phyloP scores from a whole-genome alignment of 2,329 filamentous ascomycete species.

The Nakataea oryzae region DNA sequence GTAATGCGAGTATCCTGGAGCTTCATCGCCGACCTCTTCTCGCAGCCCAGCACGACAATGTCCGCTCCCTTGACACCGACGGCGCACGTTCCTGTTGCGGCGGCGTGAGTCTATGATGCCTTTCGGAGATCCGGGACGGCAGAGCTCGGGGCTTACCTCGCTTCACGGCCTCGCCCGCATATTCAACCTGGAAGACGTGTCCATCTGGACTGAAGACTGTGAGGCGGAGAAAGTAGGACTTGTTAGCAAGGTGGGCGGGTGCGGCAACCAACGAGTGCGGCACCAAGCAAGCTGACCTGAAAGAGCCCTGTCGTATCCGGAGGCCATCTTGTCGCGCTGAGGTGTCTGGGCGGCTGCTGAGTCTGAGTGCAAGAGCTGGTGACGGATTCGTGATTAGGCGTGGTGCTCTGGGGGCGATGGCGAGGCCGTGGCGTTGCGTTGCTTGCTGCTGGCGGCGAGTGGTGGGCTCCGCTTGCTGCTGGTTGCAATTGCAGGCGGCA shows the following conservation, averaged over 20 bases:
- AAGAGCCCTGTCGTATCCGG: conserved; percentile 69
- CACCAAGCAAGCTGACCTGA: conserved; percentile 60
- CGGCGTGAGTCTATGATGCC: background rate
- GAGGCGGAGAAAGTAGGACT: background rate
- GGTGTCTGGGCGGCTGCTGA: background rate
- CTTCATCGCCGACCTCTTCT: conserved; percentile 99
- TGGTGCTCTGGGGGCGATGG: background rate
- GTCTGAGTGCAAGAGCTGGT: background rate
- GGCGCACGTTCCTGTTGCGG: conserved; percentile 72
- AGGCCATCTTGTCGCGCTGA: conserved; percentile 1
- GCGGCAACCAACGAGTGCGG: conserved; percentile 9
- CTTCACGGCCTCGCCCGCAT: conserved; percentile 97
- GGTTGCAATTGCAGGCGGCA: conserved; percentile 14
- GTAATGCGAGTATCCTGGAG: conserved; percentile 98
- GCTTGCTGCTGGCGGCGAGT: background rate
- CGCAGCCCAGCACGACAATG: conserved; percentile 92
- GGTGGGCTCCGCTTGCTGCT: background rate
- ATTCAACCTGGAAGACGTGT: conserved; percentile 99
- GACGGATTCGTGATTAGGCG: background rate
- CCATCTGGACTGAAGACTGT: conserved; percentile 69
- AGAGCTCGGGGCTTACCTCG: conserved; percentile 52
- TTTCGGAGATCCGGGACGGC: background rate
- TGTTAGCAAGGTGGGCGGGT: conserved; percentile 2
- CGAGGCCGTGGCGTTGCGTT: background rate
- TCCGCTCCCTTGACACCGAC: conserved; percentile 93